Conservation (phyloP, 352 stramenopile genomes). For the Globisporangium viniferum region DNA sequence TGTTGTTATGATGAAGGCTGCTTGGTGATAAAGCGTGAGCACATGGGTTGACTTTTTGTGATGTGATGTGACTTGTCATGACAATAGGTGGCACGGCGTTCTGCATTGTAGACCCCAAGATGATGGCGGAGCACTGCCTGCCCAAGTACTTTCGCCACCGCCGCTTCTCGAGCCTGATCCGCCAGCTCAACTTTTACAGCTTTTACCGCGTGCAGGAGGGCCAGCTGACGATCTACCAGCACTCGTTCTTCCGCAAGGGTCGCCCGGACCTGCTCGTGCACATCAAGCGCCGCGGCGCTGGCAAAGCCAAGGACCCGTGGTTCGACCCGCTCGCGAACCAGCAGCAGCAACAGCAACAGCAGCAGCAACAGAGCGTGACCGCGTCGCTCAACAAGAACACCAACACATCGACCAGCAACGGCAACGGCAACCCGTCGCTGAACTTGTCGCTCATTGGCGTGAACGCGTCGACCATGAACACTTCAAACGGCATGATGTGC, state of each 20-base stretch:
- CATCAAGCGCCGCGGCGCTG: slow-evolving; percentile 80
- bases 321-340: slow-evolving; percentile 63
- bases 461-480: slow-evolving; percentile 25
- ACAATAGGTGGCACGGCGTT: slow-evolving; percentile 79
- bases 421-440: slow-evolving; percentile 11
- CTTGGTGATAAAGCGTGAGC: neutral
- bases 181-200: slow-evolving; percentile 91
- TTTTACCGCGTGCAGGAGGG: slow-evolving; percentile 89
- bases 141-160: slow-evolving; percentile 91
- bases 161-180: slow-evolving; percentile 86
- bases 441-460: slow-evolving; percentile 22
- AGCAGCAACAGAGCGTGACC: neutral
- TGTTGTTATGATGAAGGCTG: neutral
- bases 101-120: slow-evolving; percentile 88
- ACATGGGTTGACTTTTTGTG: slow-evolving; percentile 11
- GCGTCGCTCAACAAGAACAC: slow-evolving; percentile 3
- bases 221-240: slow-evolving; percentile 84
- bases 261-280: slow-evolving; percentile 75
- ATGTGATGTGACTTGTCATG: neutral
- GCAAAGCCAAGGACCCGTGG: slow-evolving; percentile 84
- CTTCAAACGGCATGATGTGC: slow-evolving; percentile 40
- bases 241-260: slow-evolving; percentile 82
- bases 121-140: slow-evolving; percentile 85
- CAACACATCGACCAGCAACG: neutral
- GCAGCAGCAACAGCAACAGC: neutral